A percentile compares a stretch with the other conserved stretches of the same genome.
Evolutionary conservation across 805 yeast species (phyloP).

Genomic region (Ogataea haglerorum): DNA sequence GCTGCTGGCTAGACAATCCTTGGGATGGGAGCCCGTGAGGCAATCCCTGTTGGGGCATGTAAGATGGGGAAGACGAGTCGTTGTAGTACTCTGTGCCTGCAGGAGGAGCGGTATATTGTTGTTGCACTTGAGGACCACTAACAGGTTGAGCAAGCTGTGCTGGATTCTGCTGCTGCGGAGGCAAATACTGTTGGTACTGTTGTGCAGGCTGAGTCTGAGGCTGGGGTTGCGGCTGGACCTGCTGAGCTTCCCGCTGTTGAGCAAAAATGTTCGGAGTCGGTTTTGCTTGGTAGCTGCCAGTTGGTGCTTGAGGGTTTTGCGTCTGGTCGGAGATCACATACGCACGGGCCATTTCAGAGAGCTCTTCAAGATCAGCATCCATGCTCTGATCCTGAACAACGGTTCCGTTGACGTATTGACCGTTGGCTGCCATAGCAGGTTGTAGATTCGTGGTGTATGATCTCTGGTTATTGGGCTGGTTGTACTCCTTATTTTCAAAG

Average conservation of each 20-base stretch:
- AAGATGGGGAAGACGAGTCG: conserved; percentile 29
- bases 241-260: conserved; percentile 20
- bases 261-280: conserved; percentile 18
- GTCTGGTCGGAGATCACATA: conserved; percentile 29
- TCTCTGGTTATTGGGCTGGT: conserved; percentile 1
- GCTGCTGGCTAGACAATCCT: conserved; percentile 33
- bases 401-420: conserved; percentile 3
- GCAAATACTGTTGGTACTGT: conserved; percentile 7
- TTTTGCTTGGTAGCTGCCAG: conserved; percentile 21
- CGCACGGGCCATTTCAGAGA: conserved; percentile 32
- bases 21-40: conserved; percentile 36
- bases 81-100: conserved; percentile 9
- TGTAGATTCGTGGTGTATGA: conserved; percentile 9
- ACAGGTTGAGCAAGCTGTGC: neutral
- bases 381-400: conserved; percentile 13
- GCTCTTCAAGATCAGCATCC: conserved; percentile 31
- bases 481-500: conserved; percentile 3
- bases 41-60: conserved; percentile 27
- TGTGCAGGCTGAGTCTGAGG: conserved; percentile 9
- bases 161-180: conserved; percentile 3
- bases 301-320: conserved; percentile 14
- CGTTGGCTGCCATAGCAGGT: conserved; percentile 6
- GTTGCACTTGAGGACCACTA: neutral
- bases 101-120: neutral
- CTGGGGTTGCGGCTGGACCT: conserved; percentile 8